Evolutionary conservation across 768 basidiomycete species (phyloP), one percentile per base, ranked within the genome.

Genomic region (Rhodosporidiobolus odoratus): DNA sequence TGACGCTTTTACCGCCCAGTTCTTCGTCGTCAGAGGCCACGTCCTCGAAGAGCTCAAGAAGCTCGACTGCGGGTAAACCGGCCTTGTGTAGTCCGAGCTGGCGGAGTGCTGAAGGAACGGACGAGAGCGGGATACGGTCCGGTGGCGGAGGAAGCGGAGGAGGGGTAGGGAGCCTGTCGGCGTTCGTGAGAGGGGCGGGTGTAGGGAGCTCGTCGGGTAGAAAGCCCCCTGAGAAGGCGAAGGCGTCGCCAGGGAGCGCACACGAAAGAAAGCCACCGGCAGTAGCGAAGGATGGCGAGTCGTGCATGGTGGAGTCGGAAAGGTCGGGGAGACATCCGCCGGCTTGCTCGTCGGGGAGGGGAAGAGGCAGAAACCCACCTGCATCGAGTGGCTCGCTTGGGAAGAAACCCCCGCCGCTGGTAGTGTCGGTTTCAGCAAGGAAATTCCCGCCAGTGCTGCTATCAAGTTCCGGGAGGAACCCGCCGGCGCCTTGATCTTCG

Each of bases 1-100:
- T 30, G n/a, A 71, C 65, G 53, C 69, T 71, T 34, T 53, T 66
- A 23, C 54, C 64, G 16, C 48, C 35, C n/a, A 35, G 47, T 25
- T 71, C 48, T 8, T 71, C 69, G 32, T 71, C 69, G 25, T 65
- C 64, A 15, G 27, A 43, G 25, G 69, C 69, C 47, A 71, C 69
- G 10, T 71, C 65, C 37, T 66, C 69, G 38, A 71, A 71, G 19
- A 71, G 48, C 30, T 12, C 54, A 21, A 71, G 40, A 5, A 71
- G 32, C 40, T 71, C 69, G 1, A 30, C 41, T 12, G 38, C 65
- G 0, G 59, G 37, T 9, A 65, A 47, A 10, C 64, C 64, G 23
- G 37, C 34, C 0, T 32, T 17, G 15, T 60, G 43, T 10, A 70
- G 54, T 15, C 64, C 53, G 43, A 70, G 64, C 5, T 27, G 19